These are phyloP conservation scores for Chenopodium berlandieri DNA, from an alignment of 148 eudicot species.

Conservation along the genomic window DNA sequence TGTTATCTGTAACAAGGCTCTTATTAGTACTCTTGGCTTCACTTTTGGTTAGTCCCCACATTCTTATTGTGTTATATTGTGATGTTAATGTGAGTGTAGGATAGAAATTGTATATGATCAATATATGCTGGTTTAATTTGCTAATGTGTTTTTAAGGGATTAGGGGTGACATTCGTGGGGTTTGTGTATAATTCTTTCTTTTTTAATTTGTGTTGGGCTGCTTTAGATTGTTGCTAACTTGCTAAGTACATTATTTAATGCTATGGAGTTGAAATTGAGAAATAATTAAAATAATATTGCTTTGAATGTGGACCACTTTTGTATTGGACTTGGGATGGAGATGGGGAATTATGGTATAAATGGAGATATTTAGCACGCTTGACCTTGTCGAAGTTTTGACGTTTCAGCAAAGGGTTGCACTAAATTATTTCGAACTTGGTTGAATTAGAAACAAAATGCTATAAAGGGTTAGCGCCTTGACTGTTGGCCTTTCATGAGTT, in stretches of 20 bases:
- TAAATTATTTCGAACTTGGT: not conserved
- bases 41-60: slow-evolving; percentile 16
- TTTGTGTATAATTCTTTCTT: too few species aligned
- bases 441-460: too few species aligned
- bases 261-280: not conserved
- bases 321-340: not conserved
- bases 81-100: too few species aligned
- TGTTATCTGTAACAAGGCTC: slow-evolving; percentile 14
- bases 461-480: not conserved
- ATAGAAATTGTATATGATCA: too few species aligned
- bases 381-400: not conserved
- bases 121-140: not conserved
- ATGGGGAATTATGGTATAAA: not conserved
- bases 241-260: not conserved
- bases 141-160: not conserved
- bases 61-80: not conserved
- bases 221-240: not conserved
- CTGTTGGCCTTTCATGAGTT: not conserved
- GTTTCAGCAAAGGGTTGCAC: not conserved
- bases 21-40: slow-evolving; percentile 11
- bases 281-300: not conserved
- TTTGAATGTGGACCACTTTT: slow-evolving; percentile 2
- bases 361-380: not conserved
- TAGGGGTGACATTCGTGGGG: not conserved
- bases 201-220: not conserved